phyloP scores from a whole-genome alignment of 164 flowering plant genomes.

The Sedum album region DNA sequence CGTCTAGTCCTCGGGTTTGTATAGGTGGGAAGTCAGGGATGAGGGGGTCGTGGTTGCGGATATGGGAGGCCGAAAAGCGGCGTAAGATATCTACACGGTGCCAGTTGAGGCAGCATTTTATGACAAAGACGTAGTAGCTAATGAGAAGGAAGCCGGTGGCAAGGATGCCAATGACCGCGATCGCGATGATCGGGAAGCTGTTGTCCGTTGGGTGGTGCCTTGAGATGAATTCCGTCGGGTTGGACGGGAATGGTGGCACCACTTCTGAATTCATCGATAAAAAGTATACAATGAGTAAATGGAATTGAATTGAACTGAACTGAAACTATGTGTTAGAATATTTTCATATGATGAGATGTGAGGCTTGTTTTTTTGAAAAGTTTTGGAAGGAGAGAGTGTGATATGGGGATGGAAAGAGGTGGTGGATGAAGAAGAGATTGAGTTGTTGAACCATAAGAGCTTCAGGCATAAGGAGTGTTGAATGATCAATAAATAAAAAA shows the following conservation, averaged over 20 bases:
- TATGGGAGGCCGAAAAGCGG: conserved; percentile 38
- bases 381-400: background rate
- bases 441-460: conserved; percentile 1
- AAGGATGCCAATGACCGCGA: conserved; percentile 71
- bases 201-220: conserved; percentile 24
- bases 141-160: conserved; percentile 73
- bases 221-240: conserved; percentile 16
- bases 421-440: background rate
- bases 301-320: background rate
- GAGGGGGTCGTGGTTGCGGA: conserved; percentile 24
- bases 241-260: conserved; percentile 14
- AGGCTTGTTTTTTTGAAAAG: background rate
- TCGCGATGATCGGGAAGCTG: conserved; percentile 66
- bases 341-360: background rate
- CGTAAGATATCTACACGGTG: conserved; percentile 43
- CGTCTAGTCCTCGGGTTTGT: conserved; percentile 55
- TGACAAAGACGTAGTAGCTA: conserved; percentile 81
- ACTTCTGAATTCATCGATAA: conserved; percentile 2
- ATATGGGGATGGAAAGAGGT: background rate
- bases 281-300: background rate
- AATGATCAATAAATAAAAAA: background rate
- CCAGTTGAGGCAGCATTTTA: conserved; percentile 84
- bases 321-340: background rate
- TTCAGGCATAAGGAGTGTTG: background rate
- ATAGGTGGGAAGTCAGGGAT: conserved; percentile 19